Base-by-base conservation (phyloP, 257 asterid genomes). In the Misopates orontium region DNA sequence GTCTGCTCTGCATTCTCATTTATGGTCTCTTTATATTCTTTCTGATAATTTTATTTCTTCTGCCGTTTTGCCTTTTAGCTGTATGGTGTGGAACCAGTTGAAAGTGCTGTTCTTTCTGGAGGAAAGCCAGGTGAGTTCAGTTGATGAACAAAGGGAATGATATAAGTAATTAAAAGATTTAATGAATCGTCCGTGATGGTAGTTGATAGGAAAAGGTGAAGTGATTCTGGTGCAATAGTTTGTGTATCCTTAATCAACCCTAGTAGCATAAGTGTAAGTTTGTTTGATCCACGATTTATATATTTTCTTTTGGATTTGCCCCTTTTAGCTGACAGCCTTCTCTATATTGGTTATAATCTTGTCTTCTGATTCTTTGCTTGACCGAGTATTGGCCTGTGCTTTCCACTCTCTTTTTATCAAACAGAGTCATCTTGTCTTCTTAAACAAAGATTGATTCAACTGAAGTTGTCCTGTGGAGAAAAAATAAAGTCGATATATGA, bases 1-100 rank as follows among this genome's bases (percentile, higher is more conserved):
- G n/a, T n/a, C n/a, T n/a, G n/a, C n/a, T n/a, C n/a, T n/a, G n/a
- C n/a, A n/a, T n/a, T n/a, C n/a, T n/a, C n/a, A n/a, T n/a, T n/a
- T n/a, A n/a, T n/a, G n/a, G n/a, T n/a, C n/a, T 44, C 25, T 67
- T 25, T 61, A 55, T 68, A 42, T 68, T 58, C 49, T 32, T 18
- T n/a, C 20, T 42, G 45, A 8, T 25, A 10, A 28, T 15, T 14
- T 13, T 58, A 1, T 19, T 55, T 21, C 44, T 8, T 23, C 11
- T 58, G 50, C n/a, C n/a, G n/a, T 57, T 56, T 25, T 68, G n/a
- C n/a, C 2, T 41, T 69, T 68, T 68, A 83, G 89, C 80, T 92
- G 23, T 84, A 73, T 68, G 99, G 84, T 7, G 76, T 90, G 17
- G 77, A 73, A 66, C 77, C 77, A 52, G 71, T 61, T 41, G 77